phyloP scores from a whole-genome alignment of 768 basidiomycete species.

The Lentinus tigrinus region DNA sequence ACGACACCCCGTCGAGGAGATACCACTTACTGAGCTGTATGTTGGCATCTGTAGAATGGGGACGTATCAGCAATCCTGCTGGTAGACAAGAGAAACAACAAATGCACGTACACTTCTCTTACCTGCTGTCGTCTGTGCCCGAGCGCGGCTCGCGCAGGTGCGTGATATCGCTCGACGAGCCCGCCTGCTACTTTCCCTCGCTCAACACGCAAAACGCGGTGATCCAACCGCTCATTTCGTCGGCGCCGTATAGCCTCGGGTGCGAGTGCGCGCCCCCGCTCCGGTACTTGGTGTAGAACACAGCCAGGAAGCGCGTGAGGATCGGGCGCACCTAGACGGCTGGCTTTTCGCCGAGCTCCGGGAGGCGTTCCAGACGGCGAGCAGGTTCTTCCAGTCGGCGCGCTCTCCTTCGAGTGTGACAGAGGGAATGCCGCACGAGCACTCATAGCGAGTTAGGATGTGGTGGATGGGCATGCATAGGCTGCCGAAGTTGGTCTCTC shows the following conservation, averaged over 20 bases:
- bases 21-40: background rate
- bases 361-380: slow-evolving; percentile 21
- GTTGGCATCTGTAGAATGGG: too few species aligned
- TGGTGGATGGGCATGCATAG: too few species aligned
- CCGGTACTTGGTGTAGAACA: slow-evolving; percentile 27
- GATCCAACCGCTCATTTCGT: slow-evolving; percentile 14
- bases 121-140: background rate
- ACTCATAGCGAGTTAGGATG: too few species aligned
- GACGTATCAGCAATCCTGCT: too few species aligned
- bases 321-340: slow-evolving; percentile 30
- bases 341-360: slow-evolving; percentile 22
- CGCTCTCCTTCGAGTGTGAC: slow-evolving; percentile 27
- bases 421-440: slow-evolving; percentile 30
- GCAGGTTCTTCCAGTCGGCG: slow-evolving; percentile 23
- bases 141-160: background rate
- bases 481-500: slow-evolving; percentile 21
- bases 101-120: background rate
- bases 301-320: slow-evolving; percentile 25
- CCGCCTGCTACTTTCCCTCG: slow-evolving; percentile 7
- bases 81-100: too few species aligned
- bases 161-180: background rate
- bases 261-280: background rate
- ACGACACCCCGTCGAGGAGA: slow-evolving; percentile 1
- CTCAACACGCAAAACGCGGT: slow-evolving; percentile 18
- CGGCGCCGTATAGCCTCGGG: background rate